Conservation (phyloP, 2,329 filamentous ascomycete genomes). For the Penicillium digitatum region DNA sequence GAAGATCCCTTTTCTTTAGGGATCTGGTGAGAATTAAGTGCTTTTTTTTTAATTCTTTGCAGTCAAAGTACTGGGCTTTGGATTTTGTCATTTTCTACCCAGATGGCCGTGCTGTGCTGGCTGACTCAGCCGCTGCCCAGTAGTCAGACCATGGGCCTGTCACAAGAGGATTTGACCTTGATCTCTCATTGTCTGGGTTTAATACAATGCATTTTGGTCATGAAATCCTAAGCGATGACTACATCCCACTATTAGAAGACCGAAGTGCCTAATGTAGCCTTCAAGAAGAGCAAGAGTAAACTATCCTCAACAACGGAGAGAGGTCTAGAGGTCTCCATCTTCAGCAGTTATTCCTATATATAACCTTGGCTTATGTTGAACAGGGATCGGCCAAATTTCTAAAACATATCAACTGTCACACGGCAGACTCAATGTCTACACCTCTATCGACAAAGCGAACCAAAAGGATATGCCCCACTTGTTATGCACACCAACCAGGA, state of each 20-base stretch:
- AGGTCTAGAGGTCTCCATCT: neutral
- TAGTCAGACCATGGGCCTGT: neutral
- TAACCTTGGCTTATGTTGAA: neutral
- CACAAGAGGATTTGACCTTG: neutral
- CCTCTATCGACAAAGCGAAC: neutral
- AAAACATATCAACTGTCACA: neutral
- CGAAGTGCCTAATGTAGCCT: neutral
- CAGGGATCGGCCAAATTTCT: neutral
- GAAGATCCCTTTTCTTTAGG: conserved; percentile 9
- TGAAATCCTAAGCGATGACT: neutral
- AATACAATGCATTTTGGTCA: neutral
- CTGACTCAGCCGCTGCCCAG: conserved; percentile 3
- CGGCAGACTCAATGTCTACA: neutral
- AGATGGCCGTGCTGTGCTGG: neutral
- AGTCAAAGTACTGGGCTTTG: neutral
- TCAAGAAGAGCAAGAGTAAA: neutral
- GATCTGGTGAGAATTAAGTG: conserved; percentile 2
- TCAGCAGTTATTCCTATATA: neutral
- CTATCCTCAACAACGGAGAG: neutral
- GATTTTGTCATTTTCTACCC: neutral
- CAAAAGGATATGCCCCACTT: neutral
- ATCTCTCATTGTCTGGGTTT: neutral
- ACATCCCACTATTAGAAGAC: neutral
- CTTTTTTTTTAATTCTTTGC: neutral
- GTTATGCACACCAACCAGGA: neutral